Percentiles rank a stretch among this genome's conserved stretches.
These are phyloP conservation scores for Somion occarium DNA, from an alignment of 1,284 basidiomycete species.

Conservation along the genomic window DNA sequence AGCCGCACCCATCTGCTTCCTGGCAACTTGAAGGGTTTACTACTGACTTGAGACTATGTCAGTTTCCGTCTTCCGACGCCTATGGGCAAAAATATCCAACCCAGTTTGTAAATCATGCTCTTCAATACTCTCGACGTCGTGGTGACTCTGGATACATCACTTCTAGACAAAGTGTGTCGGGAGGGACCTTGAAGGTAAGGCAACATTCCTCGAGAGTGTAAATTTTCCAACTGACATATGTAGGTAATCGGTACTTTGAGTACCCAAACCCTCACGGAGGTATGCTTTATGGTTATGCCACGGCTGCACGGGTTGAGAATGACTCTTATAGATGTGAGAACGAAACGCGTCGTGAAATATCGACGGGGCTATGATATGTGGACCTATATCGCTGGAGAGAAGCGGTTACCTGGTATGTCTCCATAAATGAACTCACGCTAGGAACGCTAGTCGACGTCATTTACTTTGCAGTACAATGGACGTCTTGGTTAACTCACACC, in stretches of 20 bases:
- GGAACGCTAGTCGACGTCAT: neutral
- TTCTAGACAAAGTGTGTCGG: conserved; percentile 22
- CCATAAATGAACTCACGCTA: neutral
- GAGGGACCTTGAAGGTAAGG: conserved; percentile 25
- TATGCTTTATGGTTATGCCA: conserved; percentile 10
- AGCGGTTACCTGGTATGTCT: conserved; percentile 22
- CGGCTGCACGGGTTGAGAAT: neutral
- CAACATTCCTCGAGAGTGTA: neutral
- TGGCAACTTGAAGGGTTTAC: too few relatives aligned
- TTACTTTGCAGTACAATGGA: conserved; percentile 25
- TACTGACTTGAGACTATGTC: too few relatives aligned
- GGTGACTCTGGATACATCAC: neutral
- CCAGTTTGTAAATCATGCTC: conserved; percentile 16
- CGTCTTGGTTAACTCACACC: conserved; percentile 30
- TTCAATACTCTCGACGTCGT: too few relatives aligned
- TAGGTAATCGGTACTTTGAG: conserved; percentile 28
- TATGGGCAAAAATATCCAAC: conserved; percentile 18
- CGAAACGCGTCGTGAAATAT: conserved; percentile 30
- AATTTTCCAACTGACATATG: neutral
- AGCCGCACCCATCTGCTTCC: too few relatives aligned
- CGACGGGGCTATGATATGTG: conserved; percentile 23
- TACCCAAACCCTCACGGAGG: conserved; percentile 22
- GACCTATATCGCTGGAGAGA: conserved; percentile 23
- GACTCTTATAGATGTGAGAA: conserved; percentile 15
- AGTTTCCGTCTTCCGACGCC: conserved; percentile 20